Evolutionary conservation across 1,284 basidiomycete genomes (phyloP), one percentile per base, ranked within the genome.

Genomic region (Pseudozyma thailandica): DNA sequence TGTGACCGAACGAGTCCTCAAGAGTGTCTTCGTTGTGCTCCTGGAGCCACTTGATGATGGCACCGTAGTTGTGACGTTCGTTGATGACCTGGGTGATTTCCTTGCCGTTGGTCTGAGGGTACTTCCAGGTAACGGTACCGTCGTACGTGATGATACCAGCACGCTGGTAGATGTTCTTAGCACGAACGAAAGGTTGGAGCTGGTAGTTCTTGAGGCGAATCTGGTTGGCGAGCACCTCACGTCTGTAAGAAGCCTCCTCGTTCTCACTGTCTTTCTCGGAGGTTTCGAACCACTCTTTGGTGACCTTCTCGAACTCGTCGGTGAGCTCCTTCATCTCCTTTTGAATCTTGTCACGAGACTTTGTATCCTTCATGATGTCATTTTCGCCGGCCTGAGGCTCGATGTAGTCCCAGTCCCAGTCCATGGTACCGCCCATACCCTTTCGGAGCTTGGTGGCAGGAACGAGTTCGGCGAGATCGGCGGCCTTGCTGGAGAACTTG

Each of bases 341-440:
- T 52, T 75, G 51, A 52, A 82, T 74, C 50, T 69, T 74, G 26
- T 74, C 41, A 13, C 72, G 55, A 25, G 77, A 80, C 54, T 79
- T 77, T 2, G 47, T 68, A 56, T 83, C 80, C 57, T 83, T 79
- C 51, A 77, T 58, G 26, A 73, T 42, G 38, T 75, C 75, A 57
- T 82, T 82, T 61, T 82, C 81, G 16, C 65, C 62, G 12, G 77
- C 70, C 46, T 80, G 69, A 5, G 80, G 80, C 71, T 82, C 81
- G 20, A 72, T 72, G 68, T 82, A 82, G 66, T 79, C 63, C 81
- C 81, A 82, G 49, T 82, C 80, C 80, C 81, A 81, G 53, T 82
- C 74, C 65, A 82, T 74, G 33, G 78, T 82, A 23, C 81, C 81
- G 56, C 81, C 81, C 81, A 82, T 82, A 25, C 71, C 80, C 58